Conservation (phyloP, 345 rosid species). For the Eucalyptus dawsonii region DNA sequence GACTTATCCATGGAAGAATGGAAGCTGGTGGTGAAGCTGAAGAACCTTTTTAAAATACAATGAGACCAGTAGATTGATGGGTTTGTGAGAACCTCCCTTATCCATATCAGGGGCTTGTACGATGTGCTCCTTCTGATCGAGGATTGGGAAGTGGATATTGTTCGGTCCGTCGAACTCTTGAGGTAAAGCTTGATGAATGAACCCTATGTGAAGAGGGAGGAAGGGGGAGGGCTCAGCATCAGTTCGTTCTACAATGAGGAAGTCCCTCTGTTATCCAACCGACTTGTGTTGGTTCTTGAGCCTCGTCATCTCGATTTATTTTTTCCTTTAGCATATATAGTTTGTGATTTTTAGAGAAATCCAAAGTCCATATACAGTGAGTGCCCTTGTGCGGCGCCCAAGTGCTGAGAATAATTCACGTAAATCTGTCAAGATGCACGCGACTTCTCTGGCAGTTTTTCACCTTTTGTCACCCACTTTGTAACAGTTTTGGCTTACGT, state of each 20-base stretch:
- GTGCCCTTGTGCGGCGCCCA: background rate
- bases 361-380: background rate
- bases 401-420: background rate
- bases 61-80: background rate
- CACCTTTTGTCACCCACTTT: background rate
- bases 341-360: background rate
- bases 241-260: background rate
- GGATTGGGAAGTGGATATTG: background rate
- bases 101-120: background rate
- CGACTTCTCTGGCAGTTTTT: background rate
- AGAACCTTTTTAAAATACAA: conserved; percentile 65
- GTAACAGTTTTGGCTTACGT: background rate
- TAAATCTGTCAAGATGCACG: background rate
- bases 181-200: background rate
- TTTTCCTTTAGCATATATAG: background rate
- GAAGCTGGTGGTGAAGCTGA: conserved; percentile 71
- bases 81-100: background rate
- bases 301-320: background rate
- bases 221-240: background rate
- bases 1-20: conserved; percentile 62
- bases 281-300: background rate
- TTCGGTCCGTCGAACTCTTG: background rate
- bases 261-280: background rate
- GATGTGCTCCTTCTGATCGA: background rate
- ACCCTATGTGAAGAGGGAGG: background rate